Evolutionary conservation across 2,329 filamentous ascomycete species (phyloP).

Genomic region (Pestalotiopsis sp.): DNA sequence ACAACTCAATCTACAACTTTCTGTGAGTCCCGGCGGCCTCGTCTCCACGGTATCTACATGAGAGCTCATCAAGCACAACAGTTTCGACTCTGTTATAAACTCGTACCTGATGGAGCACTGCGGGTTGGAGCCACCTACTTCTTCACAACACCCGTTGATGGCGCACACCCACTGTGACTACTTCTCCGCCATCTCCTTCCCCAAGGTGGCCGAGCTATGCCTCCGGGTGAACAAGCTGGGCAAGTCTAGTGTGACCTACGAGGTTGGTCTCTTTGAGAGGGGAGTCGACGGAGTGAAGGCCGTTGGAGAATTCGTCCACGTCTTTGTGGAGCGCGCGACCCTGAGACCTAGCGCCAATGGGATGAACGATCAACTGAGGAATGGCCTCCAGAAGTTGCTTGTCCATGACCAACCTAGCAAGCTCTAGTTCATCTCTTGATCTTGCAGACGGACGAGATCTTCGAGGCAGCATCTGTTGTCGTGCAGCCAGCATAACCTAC

Average conservation of each 20-base stretch:
- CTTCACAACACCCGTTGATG: constrained; percentile 77
- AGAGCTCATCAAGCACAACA: constrained; percentile 30
- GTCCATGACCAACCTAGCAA: constrained; percentile 34
- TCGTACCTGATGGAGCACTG: constrained; percentile 83
- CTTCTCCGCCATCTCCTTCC: constrained; percentile 80
- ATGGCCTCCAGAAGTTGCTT: constrained; percentile 60
- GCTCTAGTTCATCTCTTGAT: constrained; percentile 17
- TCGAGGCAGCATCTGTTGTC: background rate
- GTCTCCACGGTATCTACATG: background rate
- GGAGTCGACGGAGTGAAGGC: constrained; percentile 76
- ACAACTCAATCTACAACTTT: constrained; percentile 86
- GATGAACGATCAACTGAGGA: constrained; percentile 63
- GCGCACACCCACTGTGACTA: constrained; percentile 87
- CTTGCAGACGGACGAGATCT: background rate
- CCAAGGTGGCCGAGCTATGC: constrained; percentile 78
- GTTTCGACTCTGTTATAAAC: constrained; percentile 89
- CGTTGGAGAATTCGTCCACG: constrained; percentile 84
- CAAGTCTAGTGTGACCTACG: constrained; percentile 85
- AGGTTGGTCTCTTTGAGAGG: constrained; percentile 82
- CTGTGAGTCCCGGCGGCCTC: constrained; percentile 50
- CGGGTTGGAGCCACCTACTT: constrained; percentile 70
- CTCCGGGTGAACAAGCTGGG: constrained; percentile 84
- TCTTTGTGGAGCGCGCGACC: constrained; percentile 79
- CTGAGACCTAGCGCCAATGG: constrained; percentile 68
- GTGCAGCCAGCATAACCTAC: background rate